These are phyloP conservation scores for Sutorius australiensis DNA, from an alignment of 768 basidiomycete species.

Conservation along the genomic window DNA sequence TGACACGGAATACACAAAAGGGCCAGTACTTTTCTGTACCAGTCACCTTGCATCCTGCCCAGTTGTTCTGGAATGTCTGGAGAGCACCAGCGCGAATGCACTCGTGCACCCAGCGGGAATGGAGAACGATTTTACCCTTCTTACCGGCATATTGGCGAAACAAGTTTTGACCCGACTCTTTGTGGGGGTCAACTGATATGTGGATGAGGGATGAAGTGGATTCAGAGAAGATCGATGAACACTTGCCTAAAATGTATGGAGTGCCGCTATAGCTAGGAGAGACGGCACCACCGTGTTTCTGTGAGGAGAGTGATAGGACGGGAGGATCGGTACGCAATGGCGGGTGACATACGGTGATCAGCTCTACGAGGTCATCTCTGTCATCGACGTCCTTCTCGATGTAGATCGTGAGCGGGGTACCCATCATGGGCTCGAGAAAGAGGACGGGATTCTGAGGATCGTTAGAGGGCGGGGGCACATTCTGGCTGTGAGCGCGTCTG, in stretches of 20 bases:
- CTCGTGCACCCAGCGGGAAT: conserved; percentile 71
- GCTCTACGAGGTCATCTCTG: conserved; percentile 56
- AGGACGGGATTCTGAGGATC: conserved; percentile 42
- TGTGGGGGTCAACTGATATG: conserved; percentile 67
- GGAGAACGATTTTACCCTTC: conserved; percentile 75
- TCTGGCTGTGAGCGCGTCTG: conserved; percentile 42
- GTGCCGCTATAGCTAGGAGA: conserved; percentile 76
- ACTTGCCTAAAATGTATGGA: conserved; percentile 73
- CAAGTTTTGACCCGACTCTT: conserved; percentile 74
- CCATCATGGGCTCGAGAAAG: conserved; percentile 82
- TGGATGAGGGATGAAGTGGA: conserved; percentile 2
- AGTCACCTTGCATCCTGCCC: conserved; percentile 78
- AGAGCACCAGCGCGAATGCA: conserved; percentile 67
- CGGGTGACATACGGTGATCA: conserved; percentile 57
- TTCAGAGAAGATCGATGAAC: conserved; percentile 3
- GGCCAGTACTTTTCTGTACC: conserved; percentile 65
- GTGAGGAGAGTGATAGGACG: conserved; percentile 6
- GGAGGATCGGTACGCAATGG: conserved; percentile 1
- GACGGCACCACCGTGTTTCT: conserved; percentile 78
- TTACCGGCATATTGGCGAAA: conserved; percentile 77
- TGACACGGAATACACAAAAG: not conserved
- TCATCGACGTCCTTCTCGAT: conserved; percentile 79
- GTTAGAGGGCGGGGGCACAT: conserved; percentile 25
- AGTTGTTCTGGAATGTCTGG: conserved; percentile 72
- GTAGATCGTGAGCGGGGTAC: conserved; percentile 69